phyloP scores from a whole-genome alignment of 2,329 filamentous ascomycete species.

The Cytospora schulzeri region DNA sequence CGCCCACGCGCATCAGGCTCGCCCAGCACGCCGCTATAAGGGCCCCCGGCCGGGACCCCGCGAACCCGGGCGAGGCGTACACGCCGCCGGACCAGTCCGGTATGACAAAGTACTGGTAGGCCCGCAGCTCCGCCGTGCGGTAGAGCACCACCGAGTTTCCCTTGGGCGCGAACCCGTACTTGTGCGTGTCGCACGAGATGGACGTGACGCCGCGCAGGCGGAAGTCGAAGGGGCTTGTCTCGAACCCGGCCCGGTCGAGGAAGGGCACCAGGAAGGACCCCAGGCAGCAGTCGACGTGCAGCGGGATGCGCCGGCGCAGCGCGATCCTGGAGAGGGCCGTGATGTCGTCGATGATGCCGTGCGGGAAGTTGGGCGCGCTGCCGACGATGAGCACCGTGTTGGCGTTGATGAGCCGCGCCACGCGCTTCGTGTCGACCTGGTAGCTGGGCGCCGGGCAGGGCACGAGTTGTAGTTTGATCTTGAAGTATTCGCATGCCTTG shows the following conservation, averaged over 20 bases:
- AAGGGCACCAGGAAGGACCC: slow-evolving; percentile 94
- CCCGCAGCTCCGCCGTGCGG: slow-evolving; percentile 74
- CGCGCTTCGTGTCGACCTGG: slow-evolving; percentile 77
- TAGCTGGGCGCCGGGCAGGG: slow-evolving; percentile 82
- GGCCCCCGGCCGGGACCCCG: slow-evolving; percentile 88
- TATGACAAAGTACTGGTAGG: slow-evolving; percentile 95
- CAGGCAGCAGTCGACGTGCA: slow-evolving; percentile 97
- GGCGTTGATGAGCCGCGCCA: slow-evolving; percentile 84
- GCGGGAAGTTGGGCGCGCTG: slow-evolving; percentile 95
- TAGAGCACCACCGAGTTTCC: slow-evolving; percentile 94
- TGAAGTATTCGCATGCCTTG: slow-evolving; percentile 94
- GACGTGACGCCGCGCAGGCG: slow-evolving; percentile 89
- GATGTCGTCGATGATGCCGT: slow-evolving; percentile 97
- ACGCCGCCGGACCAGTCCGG: slow-evolving; percentile 95
- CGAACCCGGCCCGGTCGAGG: slow-evolving; percentile 91
- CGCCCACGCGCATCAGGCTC: slow-evolving; percentile 83
- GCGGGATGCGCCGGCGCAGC: slow-evolving; percentile 73
- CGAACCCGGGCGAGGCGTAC: slow-evolving; percentile 90
- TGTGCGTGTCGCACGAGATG: slow-evolving; percentile 97
- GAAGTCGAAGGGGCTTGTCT: slow-evolving; percentile 89
- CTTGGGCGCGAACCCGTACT: slow-evolving; percentile 98
- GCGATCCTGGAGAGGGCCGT: slow-evolving; percentile 81
- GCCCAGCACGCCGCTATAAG: slow-evolving; percentile 97
- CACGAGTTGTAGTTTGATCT: slow-evolving; percentile 91
- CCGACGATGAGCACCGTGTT: slow-evolving; percentile 95